These are phyloP conservation scores for Scheffersomyces coipomensis DNA, from an alignment of 805 yeast genomes.

Conservation along the genomic window DNA sequence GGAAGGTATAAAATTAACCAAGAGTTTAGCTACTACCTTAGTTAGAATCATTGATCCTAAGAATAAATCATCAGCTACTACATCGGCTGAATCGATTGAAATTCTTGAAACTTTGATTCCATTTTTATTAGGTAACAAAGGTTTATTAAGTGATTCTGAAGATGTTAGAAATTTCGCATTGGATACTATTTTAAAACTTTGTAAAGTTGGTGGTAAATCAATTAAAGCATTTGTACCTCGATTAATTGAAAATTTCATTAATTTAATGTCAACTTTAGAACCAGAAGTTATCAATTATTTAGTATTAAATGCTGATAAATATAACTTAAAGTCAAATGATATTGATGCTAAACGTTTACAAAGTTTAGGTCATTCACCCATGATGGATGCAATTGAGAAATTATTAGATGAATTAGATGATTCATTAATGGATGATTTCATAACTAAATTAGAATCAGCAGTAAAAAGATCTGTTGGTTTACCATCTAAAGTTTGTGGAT, in stretches of 20 bases:
- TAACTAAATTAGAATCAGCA: slow-evolving; percentile 51
- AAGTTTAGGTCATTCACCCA: slow-evolving; percentile 76
- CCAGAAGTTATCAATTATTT: slow-evolving; percentile 88
- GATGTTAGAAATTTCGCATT: slow-evolving; percentile 78
- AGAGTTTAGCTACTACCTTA: slow-evolving; percentile 60
- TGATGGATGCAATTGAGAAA: slow-evolving; percentile 82
- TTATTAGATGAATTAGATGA: slow-evolving; percentile 58
- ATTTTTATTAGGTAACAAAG: slow-evolving; percentile 74
- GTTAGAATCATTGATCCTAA: slow-evolving; percentile 53
- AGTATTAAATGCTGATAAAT: slow-evolving; percentile 85
- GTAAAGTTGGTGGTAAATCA: slow-evolving; percentile 60
- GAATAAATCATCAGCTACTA: slow-evolving; percentile 33
- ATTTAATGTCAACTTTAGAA: slow-evolving; percentile 80
- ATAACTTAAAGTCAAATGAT: slow-evolving; percentile 65
- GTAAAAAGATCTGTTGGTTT: slow-evolving; percentile 77
- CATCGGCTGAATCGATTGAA: slow-evolving; percentile 39
- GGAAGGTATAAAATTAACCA: slow-evolving; percentile 71
- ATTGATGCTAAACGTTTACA: slow-evolving; percentile 77
- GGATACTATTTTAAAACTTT: slow-evolving; percentile 67
- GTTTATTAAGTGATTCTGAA: slow-evolving; percentile 80
- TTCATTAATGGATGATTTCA: slow-evolving; percentile 45
- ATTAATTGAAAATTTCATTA: slow-evolving; percentile 65
- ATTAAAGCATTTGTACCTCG: slow-evolving; percentile 67
- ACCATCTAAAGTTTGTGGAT: slow-evolving; percentile 87
- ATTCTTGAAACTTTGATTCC: slow-evolving; percentile 67